These are phyloP conservation scores for Coemansia sp. DNA, from an alignment of 192 early-diverging fungal genomes.

Conservation along the genomic window DNA sequence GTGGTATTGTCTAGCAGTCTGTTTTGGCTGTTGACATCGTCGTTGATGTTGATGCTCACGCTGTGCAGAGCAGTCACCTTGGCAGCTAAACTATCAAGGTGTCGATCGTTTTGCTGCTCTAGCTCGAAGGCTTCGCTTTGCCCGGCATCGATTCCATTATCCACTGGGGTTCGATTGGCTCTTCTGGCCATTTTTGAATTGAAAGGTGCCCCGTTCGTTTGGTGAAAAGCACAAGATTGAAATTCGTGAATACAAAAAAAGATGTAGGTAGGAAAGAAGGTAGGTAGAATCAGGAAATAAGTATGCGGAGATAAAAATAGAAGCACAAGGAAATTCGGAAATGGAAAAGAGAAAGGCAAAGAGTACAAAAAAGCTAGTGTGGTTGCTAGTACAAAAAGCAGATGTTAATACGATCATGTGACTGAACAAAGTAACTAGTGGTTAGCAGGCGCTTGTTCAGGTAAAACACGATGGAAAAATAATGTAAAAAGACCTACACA, in stretches of 20 bases:
- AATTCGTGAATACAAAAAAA: not conserved
- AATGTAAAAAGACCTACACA: not conserved
- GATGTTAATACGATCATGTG: not conserved
- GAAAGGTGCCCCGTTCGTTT: not conserved
- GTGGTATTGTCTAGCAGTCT: constrained; percentile 37
- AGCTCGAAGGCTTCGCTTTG: constrained; percentile 46
- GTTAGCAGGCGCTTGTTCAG: not conserved
- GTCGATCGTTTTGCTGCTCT: constrained; percentile 47
- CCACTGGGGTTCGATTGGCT: constrained; percentile 34
- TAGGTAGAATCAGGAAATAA: not conserved
- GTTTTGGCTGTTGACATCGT: constrained; percentile 45
- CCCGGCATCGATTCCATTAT: constrained; percentile 17
- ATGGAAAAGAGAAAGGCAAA: not conserved
- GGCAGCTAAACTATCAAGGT: constrained; percentile 42
- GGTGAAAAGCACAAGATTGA: not conserved
- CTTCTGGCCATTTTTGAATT: constrained; percentile 33
- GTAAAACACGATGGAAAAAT: not conserved
- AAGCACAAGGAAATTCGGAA: not conserved
- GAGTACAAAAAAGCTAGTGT: not conserved
- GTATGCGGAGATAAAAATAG: not conserved
- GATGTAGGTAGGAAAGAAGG: not conserved
- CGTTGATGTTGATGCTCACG: constrained; percentile 46
- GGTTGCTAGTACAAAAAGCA: not conserved
- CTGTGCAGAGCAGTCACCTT: constrained; percentile 48
- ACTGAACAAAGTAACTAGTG: not conserved